These are phyloP conservation scores for Lasiosphaeria miniovina DNA, from an alignment of 495 filamentous ascomycete species.

Conservation along the genomic window DNA sequence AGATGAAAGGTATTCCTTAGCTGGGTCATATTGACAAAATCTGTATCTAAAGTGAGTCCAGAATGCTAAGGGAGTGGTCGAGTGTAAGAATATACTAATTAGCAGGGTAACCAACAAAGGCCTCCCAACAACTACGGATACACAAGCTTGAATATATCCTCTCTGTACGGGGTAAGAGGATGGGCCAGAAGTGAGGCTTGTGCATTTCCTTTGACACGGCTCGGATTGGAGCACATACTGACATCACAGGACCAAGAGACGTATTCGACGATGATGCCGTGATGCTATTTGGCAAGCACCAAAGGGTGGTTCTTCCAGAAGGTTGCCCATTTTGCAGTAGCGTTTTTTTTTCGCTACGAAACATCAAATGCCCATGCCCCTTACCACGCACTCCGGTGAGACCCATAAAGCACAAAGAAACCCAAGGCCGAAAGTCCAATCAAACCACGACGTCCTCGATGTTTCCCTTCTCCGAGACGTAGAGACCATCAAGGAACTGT, in stretches of 20 bases:
- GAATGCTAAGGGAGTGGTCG: too few species aligned
- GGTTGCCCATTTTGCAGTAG: conserved; percentile 48
- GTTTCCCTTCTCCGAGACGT: conserved; percentile 97
- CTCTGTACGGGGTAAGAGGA: too few species aligned
- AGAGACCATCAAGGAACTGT: conserved; percentile 99
- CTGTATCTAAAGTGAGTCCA: too few species aligned
- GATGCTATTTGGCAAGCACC: conserved; percentile 24
- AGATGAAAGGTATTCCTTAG: too few species aligned
- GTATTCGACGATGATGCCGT: conserved; percentile 8
- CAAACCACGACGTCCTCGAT: conserved; percentile 61
- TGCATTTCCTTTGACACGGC: not conserved
- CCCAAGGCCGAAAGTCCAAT: conserved; percentile 45
- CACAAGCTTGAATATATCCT: too few species aligned
- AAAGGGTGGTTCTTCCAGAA: conserved; percentile 30
- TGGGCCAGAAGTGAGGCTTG: too few species aligned
- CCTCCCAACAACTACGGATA: too few species aligned
- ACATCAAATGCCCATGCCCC: conserved; percentile 52
- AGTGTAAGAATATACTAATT: too few species aligned
- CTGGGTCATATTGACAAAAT: too few species aligned
- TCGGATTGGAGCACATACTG: not conserved
- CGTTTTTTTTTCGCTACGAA: conserved; percentile 50
- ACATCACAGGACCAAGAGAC: conserved; percentile 5
- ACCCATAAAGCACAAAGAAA: conserved; percentile 47
- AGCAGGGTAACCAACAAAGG: too few species aligned
- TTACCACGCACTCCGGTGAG: conserved; percentile 42